Evolutionary conservation across 2,329 filamentous ascomycete species (phyloP), one percentile per base, ranked within the genome.

Genomic region (Fusarium longipes): DNA sequence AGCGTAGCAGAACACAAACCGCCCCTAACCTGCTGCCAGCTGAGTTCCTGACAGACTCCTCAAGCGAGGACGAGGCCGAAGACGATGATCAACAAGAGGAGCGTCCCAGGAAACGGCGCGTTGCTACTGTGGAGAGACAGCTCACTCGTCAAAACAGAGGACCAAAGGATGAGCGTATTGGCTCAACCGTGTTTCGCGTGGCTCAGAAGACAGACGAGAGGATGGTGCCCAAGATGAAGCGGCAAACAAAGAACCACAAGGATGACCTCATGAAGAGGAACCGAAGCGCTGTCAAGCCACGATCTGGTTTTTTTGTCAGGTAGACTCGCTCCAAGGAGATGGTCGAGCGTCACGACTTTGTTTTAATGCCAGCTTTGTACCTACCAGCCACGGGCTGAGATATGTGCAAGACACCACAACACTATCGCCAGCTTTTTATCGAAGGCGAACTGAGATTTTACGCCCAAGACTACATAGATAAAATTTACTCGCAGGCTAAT

Each of bases 161-260:
- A 15, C 81, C 82, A 10, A 76, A 75, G 42, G 86, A 88, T 70
- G 77, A 81, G 70, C 76, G 78, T 48, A 75, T 86, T n/a, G 86
- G 85, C 3, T 77, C 80, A 14, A 88, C 86, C 4, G 81, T 85
- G 50, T 88, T 85, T 70, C 78, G 86, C 20, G 82, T 87, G 63
- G 76, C 77, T 8, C 78, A 78, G 53, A 78, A 79, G 69, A 75
- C 73, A n/a, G 83, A 86, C 55, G 69, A 75, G 67, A 78, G 79
- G 55, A 76, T 87, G 66, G 82, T 84, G 51, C 86, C 86, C 24
- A 83, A 80, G 76, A 60, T 72, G 60, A 77, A 78, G 68, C 83
- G 82, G 76, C 68, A 81, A 32, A 73, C 82, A 9, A 75, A 76
- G 56, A 77, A 74, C 55, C 67, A 78, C 18, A 86, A 81, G 77